A percentile compares a stretch with the other conserved stretches of the same genome.
phyloP scores from a whole-genome alignment of 2,329 filamentous ascomycete genomes.

The Aspergillus oerlinghausenensis region DNA sequence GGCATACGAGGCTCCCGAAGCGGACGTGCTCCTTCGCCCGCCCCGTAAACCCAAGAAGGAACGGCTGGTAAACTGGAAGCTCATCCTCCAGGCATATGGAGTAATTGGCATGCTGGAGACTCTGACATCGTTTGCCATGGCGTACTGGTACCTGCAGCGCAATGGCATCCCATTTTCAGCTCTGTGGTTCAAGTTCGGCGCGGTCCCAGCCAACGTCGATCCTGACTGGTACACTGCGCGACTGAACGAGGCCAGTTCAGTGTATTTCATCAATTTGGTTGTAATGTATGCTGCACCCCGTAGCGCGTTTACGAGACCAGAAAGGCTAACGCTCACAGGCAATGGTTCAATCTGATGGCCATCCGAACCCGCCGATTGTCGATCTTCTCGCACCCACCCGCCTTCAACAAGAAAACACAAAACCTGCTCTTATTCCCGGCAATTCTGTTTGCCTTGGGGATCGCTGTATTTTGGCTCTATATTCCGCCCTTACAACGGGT shows the following conservation, averaged over 20 bases:
- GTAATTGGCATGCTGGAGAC: constrained; percentile 64
- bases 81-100: constrained; percentile 69
- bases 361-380: constrained; percentile 61
- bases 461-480: constrained; percentile 68
- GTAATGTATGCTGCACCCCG: constrained; percentile 57
- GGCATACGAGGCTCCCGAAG: constrained; percentile 72
- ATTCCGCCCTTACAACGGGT: constrained; percentile 60
- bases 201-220: constrained; percentile 47
- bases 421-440: constrained; percentile 68
- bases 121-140: constrained; percentile 58
- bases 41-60: constrained; percentile 66
- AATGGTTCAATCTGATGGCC: constrained; percentile 71
- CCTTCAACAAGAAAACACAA: constrained; percentile 60
- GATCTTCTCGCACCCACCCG: constrained; percentile 68
- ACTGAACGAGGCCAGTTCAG: constrained; percentile 62
- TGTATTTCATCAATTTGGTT: constrained; percentile 77
- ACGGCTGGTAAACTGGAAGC: constrained; percentile 66
- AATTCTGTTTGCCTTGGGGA: constrained; percentile 63
- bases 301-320: not conserved
- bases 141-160: constrained; percentile 58
- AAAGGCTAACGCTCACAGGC: constrained; percentile 34
- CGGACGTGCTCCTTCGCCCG: constrained; percentile 65
- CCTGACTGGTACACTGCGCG: constrained; percentile 52
- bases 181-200: constrained; percentile 66
- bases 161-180: constrained; percentile 60